Base-by-base conservation (phyloP, 2,329 filamentous ascomycete genomes). In the Kalmusia sp. region DNA sequence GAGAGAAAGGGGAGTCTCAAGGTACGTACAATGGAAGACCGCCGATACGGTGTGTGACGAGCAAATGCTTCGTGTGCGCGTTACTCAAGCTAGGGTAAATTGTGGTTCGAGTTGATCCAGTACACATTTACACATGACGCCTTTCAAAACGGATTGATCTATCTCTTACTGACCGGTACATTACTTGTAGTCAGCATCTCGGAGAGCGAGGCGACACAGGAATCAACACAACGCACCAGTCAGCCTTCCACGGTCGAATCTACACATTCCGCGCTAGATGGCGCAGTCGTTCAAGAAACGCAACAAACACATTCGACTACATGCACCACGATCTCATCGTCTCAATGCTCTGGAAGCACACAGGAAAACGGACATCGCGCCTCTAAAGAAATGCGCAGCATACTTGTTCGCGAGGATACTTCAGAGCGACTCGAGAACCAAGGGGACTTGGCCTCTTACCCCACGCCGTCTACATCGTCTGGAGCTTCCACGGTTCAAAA, bases 131-230 rank as follows among this genome's bases (percentile, higher is more conserved):
- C n/a, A n/a, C n/a, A n/a, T n/a, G n/a, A n/a, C n/a, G n/a, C n/a
- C n/a, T n/a, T n/a, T n/a, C n/a, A n/a, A n/a, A n/a, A n/a, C n/a
- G n/a, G n/a, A n/a, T n/a, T n/a, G n/a, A n/a, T n/a, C n/a, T n/a
- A n/a, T n/a, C 27, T 28, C 12, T 28, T 28, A 28, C 27, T 28
- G 27, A 28, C 27, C n/a, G n/a, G 27, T 28, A 12, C 27, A 6
- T 28, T 28, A n/a, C 27, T 7, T 28, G 7, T 28, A 28, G 27
- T 14, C 15, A 28, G 14, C 3, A 15, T 27, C 6, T 60, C 57
- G 6, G 62, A 62, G n/a, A 58, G 64, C 22, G 53, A 57, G 6
- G 69, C 63, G 4, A 66, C 64, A 6, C 64, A 68, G 35, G 57
- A 60, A 35, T 63, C 60, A 1, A 64, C 56, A 1, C 61, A 66